Base-by-base conservation (phyloP, 257 asterid genomes). In the Nicotiana otophora region DNA sequence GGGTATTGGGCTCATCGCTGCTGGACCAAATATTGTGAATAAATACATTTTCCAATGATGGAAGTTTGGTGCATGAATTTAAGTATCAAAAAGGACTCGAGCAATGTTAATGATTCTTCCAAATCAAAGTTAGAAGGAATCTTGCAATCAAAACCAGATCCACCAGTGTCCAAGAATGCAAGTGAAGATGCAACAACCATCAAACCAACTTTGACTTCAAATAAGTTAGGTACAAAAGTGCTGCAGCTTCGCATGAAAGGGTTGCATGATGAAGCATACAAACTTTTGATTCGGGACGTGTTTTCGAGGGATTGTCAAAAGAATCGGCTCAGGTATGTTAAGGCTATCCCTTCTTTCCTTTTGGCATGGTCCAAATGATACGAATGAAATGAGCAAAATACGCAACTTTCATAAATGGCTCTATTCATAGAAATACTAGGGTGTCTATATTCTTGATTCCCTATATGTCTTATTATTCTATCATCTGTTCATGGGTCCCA, bases 161-260 rank as follows among this genome's bases (percentile, higher is more conserved):
- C 83, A 42, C 78, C 57, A 81, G 87, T 83, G 20, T 69, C 83
- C 33, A 84, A 78, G 36, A 87, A 77, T 60, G 77, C 70, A 34
- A 84, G 67, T 74, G 88, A 89, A 67, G 94, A 87, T 82, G 87
- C 65, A 84, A 83, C 81, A 72, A 63, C 72, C 3, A 84, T 81
- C 62, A 89, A 83, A 78, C 91, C 93, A 64, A 42, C 87, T 77
- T 69, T 92, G 92, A 87, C 91, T 68, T 95, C 97, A 26, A 95
- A 95, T 86, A 97, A 95, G 86, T 84, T 95, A 88, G 98, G 95
- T 82, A 98, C 99, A 70, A 95, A 90, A 88, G 95, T 90, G 80
- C 80, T 95, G 88, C 98, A 95, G 86, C 95, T 95, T 48, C 96
- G 94, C 55, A 87, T 95, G 98, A 93, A 91, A 87, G 98, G 97